Percentiles rank a stretch among this genome's conserved stretches.
Evolutionary conservation across 306 rosid genomes (phyloP).

Genomic region (Purshia tridentata): DNA sequence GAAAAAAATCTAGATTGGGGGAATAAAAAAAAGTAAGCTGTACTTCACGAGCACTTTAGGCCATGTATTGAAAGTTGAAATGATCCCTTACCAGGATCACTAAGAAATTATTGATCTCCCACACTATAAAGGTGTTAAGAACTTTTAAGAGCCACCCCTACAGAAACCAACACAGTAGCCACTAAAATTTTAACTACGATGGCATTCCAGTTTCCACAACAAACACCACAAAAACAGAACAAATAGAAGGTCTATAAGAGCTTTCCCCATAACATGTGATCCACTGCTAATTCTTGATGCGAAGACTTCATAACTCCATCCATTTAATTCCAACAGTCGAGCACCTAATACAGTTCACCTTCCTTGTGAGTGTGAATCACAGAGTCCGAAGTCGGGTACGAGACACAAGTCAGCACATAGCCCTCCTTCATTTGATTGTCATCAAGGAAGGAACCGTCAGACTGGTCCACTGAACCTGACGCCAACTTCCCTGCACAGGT

Average conservation of each 20-base stretch:
- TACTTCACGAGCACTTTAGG: too few species aligned
- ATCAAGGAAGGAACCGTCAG: conserved; percentile 78
- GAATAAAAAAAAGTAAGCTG: too few species aligned
- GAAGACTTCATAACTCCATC: not conserved
- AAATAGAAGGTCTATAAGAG: conserved; percentile 2
- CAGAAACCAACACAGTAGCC: not conserved
- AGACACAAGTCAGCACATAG: conserved; percentile 59
- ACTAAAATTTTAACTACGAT: not conserved
- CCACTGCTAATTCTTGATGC: not conserved
- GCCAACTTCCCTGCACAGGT: conserved; percentile 71
- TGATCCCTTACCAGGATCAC: too few species aligned
- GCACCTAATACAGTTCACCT: conserved; percentile 56
- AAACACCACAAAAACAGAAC: not conserved
- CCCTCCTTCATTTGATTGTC: conserved; percentile 60
- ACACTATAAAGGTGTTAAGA: not conserved
- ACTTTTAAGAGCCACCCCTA: not conserved
- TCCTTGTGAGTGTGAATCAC: conserved; percentile 87
- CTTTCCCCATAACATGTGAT: not conserved
- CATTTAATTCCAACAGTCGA: not conserved
- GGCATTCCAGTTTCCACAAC: not conserved
- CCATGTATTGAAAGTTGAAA: too few species aligned
- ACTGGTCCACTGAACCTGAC: conserved; percentile 66
- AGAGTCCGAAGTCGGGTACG: conserved; percentile 68
- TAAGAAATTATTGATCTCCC: too few species aligned
- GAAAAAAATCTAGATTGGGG: too few species aligned